Conservation (phyloP, 2,329 filamentous ascomycete species). For the Hyphodiscus sp. region DNA sequence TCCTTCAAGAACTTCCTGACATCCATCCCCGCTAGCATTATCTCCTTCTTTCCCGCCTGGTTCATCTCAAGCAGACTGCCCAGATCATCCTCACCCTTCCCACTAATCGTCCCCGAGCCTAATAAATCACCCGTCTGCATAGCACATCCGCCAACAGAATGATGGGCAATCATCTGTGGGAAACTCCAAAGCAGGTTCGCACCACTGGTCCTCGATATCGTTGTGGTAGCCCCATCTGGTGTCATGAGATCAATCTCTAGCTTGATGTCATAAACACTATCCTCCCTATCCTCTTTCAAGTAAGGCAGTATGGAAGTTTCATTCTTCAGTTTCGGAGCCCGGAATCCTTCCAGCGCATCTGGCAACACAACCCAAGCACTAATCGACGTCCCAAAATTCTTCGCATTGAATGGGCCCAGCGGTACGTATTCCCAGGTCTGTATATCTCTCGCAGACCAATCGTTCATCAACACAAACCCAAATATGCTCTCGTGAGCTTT, state of each 20-base stretch:
- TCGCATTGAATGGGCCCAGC: slow-evolving; percentile 73
- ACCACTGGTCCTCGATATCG: slow-evolving; percentile 54
- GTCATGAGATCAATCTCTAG: slow-evolving; percentile 59
- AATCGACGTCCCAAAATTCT: slow-evolving; percentile 76
- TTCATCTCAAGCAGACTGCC: slow-evolving; percentile 70
- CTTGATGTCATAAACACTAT: slow-evolving; percentile 62
- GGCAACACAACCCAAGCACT: slow-evolving; percentile 73
- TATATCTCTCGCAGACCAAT: slow-evolving; percentile 80
- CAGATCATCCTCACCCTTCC: slow-evolving; percentile 44
- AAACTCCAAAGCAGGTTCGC: slow-evolving; percentile 74
- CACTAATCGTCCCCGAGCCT: slow-evolving; percentile 74
- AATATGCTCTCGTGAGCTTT: slow-evolving; percentile 65
- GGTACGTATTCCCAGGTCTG: slow-evolving; percentile 83
- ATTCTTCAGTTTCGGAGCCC: slow-evolving; percentile 46
- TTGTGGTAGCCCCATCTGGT: slow-evolving; percentile 43
- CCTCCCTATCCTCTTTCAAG: slow-evolving; percentile 51
- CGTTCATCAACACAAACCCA: slow-evolving; percentile 76
- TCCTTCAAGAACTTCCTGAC: slow-evolving; percentile 68
- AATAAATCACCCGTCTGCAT: slow-evolving; percentile 69
- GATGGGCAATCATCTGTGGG: slow-evolving; percentile 76
- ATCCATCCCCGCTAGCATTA: slow-evolving; percentile 57
- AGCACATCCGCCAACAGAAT: slow-evolving; percentile 69
- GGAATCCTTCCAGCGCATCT: slow-evolving; percentile 68
- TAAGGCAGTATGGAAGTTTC: slow-evolving; percentile 52
- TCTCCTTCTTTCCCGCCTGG: slow-evolving; percentile 57